Percentiles rank a stretch among this genome's conserved stretches.
Evolutionary conservation across 108 stramenopile species (phyloP).

Genomic region (Cyclotella baltica): DNA sequence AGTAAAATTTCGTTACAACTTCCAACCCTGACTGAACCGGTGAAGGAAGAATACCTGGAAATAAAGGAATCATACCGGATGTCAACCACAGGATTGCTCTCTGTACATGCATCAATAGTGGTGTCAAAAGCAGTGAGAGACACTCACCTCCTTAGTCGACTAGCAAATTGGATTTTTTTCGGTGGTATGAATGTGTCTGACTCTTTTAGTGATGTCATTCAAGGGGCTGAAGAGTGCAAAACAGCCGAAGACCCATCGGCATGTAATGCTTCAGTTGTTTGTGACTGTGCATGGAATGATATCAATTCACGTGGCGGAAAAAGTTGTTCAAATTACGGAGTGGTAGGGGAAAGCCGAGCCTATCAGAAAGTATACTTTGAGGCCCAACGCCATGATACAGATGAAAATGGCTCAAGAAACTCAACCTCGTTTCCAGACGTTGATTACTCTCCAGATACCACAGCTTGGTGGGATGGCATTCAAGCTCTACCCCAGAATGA

Average conservation of each 20-base stretch:
- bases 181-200: constrained; percentile 51
- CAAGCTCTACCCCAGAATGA: constrained; percentile 45
- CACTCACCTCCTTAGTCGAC: constrained; percentile 50
- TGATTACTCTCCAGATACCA: constrained; percentile 45
- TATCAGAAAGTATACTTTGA: constrained; percentile 45
- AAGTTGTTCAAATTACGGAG: constrained; percentile 22
- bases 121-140: constrained; percentile 45
- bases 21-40: constrained; percentile 36
- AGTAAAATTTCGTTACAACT: constrained; percentile 23
- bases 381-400: constrained; percentile 42
- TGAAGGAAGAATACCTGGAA: constrained; percentile 29
- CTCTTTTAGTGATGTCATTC: constrained; percentile 42
- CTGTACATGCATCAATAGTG: constrained; percentile 15
- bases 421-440: constrained; percentile 33
- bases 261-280: constrained; percentile 47
- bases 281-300: constrained; percentile 64
- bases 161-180: constrained; percentile 63
- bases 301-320: constrained; percentile 17
- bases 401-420: constrained; percentile 49
- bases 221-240: constrained; percentile 64
- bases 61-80: constrained; percentile 25
- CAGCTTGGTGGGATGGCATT: constrained; percentile 52
- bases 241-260: constrained; percentile 1
- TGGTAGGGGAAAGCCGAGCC: constrained; percentile 20
- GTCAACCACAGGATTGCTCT: constrained; percentile 21